A percentile compares a stretch with the other conserved stretches of the same genome.
Conservation (phyloP, 2,329 filamentous ascomycete species). For the Monilinia laxa region DNA sequence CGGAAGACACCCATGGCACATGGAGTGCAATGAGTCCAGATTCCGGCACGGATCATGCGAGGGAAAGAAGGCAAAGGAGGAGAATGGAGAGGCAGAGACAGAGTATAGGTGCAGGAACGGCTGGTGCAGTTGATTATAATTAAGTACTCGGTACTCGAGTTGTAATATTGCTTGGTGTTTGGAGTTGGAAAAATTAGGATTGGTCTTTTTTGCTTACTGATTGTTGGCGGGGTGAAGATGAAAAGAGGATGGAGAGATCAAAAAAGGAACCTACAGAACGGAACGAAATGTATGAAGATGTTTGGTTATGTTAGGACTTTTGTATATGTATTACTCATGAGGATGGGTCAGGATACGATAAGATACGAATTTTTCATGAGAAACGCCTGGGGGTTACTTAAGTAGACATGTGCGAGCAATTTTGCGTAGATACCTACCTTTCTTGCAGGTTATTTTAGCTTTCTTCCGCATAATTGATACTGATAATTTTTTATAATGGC, state of each 20-base stretch:
- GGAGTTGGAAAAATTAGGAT: background rate
- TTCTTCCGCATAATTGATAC: conserved; percentile 6
- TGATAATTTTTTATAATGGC: background rate
- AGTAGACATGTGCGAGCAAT: background rate
- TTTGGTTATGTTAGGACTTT: background rate
- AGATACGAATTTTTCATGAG: background rate
- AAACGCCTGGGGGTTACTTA: background rate
- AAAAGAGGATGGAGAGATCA: background rate
- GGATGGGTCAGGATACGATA: background rate
- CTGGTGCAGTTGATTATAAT: conserved; percentile 16
- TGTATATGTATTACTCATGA: background rate
- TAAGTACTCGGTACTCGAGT: conserved; percentile 3
- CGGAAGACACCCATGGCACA: conserved; percentile 38
- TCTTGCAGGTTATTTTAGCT: background rate
- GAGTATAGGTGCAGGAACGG: conserved; percentile 14
- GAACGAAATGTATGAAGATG: conserved; percentile 15
- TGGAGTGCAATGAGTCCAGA: conserved; percentile 40
- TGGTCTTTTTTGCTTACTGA: background rate
- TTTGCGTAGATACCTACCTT: conserved; percentile 3
- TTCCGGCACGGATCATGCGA: conserved; percentile 40
- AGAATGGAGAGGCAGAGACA: conserved; percentile 53
- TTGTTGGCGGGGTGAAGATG: background rate
- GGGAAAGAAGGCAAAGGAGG: conserved; percentile 56
- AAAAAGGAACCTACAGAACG: background rate
- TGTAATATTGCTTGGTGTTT: conserved; percentile 16